Evolutionary conservation across 2,329 filamentous ascomycete species (phyloP), one percentile per base, ranked within the genome.

Genomic region (Corynespora cassiicola): DNA sequence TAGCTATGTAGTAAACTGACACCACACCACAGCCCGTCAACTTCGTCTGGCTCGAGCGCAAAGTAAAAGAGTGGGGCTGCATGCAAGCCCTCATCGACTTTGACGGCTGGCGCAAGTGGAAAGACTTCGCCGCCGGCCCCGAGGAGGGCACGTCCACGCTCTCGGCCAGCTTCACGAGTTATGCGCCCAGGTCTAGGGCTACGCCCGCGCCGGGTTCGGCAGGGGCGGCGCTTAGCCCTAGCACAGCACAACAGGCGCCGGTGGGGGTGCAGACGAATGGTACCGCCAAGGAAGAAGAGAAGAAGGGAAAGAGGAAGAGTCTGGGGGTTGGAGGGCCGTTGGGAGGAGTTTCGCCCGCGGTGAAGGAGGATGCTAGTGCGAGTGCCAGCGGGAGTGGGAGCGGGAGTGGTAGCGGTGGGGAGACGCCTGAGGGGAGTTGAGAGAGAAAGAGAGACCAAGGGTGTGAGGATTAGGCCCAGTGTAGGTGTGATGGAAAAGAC

Each of bases 81-180:
- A 99, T 99, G 94, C 94, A 97, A 74, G 94, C 94, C 7, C 79
- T 99, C 16, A 97, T 99, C 61, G 94, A 99, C 73, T 97, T 94
- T 65, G 92, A 97, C 66, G 94, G 94, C 46, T 99, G 94, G 94
- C 83, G 91, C 38, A 90, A 90, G 69, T 99, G 94, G 94, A 96
- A 96, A 68, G 88, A 94, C 59, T 92, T 88, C 38, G 63, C 64
- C 28, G 57, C 61, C 24, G 57, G 61, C 29, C 63, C 60, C 6
- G 66, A 69, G 22, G 56, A 65, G 36, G 39, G 71, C 70, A 43
- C 54, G 11, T 61, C 56, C 25, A 68, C 67, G 36, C 51, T 66
- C 21, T 61, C 62, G 4, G 57, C 56, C 7, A 63, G 59, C 45
- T 66, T 58, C 31, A 46, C 52, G 10, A 63, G 47, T 45, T 59